Conservation (phyloP, 768 basidiomycete species). For the Mycena alexandri region DNA sequence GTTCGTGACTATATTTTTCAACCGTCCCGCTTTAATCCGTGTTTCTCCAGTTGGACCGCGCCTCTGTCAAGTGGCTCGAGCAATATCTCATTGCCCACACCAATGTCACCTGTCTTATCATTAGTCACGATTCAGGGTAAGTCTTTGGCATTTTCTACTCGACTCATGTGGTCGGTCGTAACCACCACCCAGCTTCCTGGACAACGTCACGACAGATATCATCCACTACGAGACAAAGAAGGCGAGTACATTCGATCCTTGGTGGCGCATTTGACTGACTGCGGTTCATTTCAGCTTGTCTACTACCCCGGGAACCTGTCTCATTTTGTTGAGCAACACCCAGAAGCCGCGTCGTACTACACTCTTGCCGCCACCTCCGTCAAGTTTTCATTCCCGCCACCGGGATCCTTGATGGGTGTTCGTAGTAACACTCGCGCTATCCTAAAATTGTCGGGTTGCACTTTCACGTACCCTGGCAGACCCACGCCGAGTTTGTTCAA, state of each 20-base stretch:
- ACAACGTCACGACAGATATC: slow-evolving; percentile 95
- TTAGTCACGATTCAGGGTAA: slow-evolving; percentile 97
- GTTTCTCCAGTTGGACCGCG: slow-evolving; percentile 73
- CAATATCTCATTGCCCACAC: slow-evolving; percentile 85
- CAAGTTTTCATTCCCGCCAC: slow-evolving; percentile 96
- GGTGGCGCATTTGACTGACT: slow-evolving; percentile 28
- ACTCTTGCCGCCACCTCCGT: slow-evolving; percentile 93
- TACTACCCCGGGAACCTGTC: slow-evolving; percentile 96
- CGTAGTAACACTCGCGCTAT: slow-evolving; percentile 96
- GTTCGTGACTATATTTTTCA: slow-evolving; percentile 59
- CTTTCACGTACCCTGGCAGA: slow-evolving; percentile 94
- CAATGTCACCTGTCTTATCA: slow-evolving; percentile 90
- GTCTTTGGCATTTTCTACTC: slow-evolving; percentile 42
- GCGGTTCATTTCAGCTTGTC: slow-evolving; percentile 68
- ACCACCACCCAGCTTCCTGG: slow-evolving; percentile 76
- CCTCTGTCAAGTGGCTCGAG: slow-evolving; percentile 93
- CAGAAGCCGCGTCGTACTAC: slow-evolving; percentile 97
- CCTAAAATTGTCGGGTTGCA: slow-evolving; percentile 91
- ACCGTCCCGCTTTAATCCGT: slow-evolving; percentile 29
- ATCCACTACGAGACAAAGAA: slow-evolving; percentile 98
- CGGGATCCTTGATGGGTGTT: slow-evolving; percentile 97
- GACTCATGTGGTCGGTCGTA: slow-evolving; percentile 13
- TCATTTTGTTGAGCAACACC: slow-evolving; percentile 88
- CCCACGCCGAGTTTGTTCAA: slow-evolving; percentile 83
- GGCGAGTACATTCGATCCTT: slow-evolving; percentile 51